Conservation (phyloP, 2,329 filamentous ascomycete genomes). For the Claviceps capensis region DNA sequence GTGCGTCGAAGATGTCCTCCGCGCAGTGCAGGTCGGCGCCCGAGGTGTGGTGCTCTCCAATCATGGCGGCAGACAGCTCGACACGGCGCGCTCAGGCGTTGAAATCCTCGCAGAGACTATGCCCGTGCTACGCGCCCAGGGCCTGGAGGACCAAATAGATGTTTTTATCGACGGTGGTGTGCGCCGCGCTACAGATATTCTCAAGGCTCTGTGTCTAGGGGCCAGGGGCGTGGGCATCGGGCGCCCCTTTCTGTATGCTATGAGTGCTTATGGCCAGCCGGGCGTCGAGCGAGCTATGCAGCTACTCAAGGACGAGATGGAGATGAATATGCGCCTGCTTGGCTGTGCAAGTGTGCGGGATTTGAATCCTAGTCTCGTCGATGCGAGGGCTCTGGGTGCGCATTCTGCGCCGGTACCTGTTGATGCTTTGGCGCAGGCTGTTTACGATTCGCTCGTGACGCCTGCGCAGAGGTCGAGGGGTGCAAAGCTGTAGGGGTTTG, state of each 20-base stretch:
- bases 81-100: conserved; percentile 77
- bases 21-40: conserved; percentile 68
- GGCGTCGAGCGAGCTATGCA: conserved; percentile 91
- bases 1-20: conserved; percentile 85
- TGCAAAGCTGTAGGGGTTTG: conserved; percentile 26
- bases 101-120: conserved; percentile 90
- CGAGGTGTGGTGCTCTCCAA: conserved; percentile 91
- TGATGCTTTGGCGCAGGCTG: conserved; percentile 33
- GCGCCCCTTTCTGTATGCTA: conserved; percentile 87
- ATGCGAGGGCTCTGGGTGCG: conserved; percentile 53
- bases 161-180: conserved; percentile 87
- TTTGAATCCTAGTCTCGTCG: conserved; percentile 67
- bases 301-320: conserved; percentile 87
- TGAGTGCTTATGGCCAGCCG: conserved; percentile 77
- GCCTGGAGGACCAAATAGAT: conserved; percentile 65
- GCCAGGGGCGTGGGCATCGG: conserved; percentile 90
- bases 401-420: conserved; percentile 35
- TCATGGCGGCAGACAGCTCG: conserved; percentile 87
- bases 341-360: conserved; percentile 64
- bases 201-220: conserved; percentile 88
- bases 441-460: conserved; percentile 40
- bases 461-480: conserved; percentile 34
- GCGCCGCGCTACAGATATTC: conserved; percentile 79
- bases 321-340: conserved; percentile 97
- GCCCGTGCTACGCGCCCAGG: conserved; percentile 64